Base-by-base conservation (phyloP, 208 protist genomes). In the Leishmania guyanensis region DNA sequence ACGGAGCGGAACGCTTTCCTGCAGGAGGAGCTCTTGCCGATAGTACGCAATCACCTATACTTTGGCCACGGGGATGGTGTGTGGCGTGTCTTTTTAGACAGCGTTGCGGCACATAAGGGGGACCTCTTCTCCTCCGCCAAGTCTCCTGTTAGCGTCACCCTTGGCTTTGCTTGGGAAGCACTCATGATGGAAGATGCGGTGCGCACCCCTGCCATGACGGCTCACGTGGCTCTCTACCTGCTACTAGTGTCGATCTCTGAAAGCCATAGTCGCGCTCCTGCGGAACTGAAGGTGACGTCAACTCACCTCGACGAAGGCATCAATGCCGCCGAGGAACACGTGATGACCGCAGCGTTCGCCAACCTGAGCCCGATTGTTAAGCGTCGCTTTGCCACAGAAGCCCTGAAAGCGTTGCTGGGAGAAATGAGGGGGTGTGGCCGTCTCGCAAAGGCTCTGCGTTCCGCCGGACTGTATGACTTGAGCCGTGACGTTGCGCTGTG, bases 131-230 rank as follows among this genome's bases (percentile, higher is more conserved):
- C 82, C 53, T 78, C 82, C 2, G 12, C 58, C 29, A 48, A 51
- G 16, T 80, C 81, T 16, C 62, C 79, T 3, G 71, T 65, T 51
- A 77, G 79, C 60, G 82, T 75, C 87, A 75, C 77, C 39, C 81
- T 97, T 17, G 83, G 84, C 39, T 92, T 86, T 70, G 84, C 84
- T 0, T 97, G 94, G 92, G 88, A 97, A 1, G 86, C 90, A 10
- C 51, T 97, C 10, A 90, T 92, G 83, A 56, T 84, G 50, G 90
- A 94, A 74, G 92, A 95, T 77, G 82, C 80, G 26, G 84, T 91
- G 53, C 88, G 85, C 66, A 85, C 91, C 39, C 92, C 94, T 9
- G 73, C 89, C 71, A 88, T 97, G 51, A 94, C 90, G 29, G 92
- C 90, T 0, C 84, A 86, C 9, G 90, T 96, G 17, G 92, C 94